Conservation (phyloP, 768 basidiomycete genomes). For the Phylloporus sp. region DNA sequence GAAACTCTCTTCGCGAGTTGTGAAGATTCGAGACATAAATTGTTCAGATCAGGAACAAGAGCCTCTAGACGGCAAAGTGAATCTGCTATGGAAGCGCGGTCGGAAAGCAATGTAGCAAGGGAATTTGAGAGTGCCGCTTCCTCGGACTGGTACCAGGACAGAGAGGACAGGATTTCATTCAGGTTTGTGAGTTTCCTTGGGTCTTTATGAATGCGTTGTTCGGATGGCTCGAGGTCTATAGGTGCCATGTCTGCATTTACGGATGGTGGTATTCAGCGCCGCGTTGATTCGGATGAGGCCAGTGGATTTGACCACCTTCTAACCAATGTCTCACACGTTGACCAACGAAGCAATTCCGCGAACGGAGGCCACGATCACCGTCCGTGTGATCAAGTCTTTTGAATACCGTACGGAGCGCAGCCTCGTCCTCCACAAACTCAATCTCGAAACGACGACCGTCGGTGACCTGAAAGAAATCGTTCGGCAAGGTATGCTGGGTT, state of each 20-base stretch:
- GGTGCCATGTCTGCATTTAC: slow-evolving; percentile 9
- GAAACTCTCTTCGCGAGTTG: slow-evolving; percentile 55
- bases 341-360: slow-evolving; percentile 64
- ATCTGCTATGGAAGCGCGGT: slow-evolving; percentile 56
- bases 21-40: slow-evolving; percentile 53
- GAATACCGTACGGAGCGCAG: slow-evolving; percentile 85
- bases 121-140: slow-evolving; percentile 73
- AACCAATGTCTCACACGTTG: slow-evolving; percentile 41
- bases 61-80: slow-evolving; percentile 59
- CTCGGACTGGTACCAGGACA: slow-evolving; percentile 70
- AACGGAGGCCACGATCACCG: slow-evolving; percentile 78
- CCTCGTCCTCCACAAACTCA: slow-evolving; percentile 75
- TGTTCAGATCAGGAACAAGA: slow-evolving; percentile 58
- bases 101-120: slow-evolving; percentile 64
- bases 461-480: slow-evolving; percentile 70
- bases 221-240: slow-evolving; percentile 9
- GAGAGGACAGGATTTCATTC: slow-evolving; percentile 66
- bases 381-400: slow-evolving; percentile 94
- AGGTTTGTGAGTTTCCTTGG: slow-evolving; percentile 50
- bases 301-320: no score
- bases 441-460: slow-evolving; percentile 77
- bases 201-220: slow-evolving; percentile 12
- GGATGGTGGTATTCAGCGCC: slow-evolving; percentile 1
- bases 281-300: no score
- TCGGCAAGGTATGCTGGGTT: slow-evolving; percentile 48